Base-by-base conservation (phyloP, 805 yeast species). In the Millerozyma miso region DNA sequence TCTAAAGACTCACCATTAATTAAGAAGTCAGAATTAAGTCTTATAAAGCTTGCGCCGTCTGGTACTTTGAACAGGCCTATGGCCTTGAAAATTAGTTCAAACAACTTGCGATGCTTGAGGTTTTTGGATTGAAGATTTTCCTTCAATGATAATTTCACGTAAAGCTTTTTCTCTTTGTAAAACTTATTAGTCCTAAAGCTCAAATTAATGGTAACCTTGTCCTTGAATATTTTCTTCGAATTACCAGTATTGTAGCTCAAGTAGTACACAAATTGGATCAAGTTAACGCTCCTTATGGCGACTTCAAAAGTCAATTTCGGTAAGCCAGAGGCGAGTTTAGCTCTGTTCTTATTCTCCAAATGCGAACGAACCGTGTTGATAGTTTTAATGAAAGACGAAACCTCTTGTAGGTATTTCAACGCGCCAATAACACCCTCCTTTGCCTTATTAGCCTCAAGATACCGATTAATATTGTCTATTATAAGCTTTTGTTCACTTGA, bases 11-110 rank as follows among this genome's bases (percentile, higher is more conserved):
- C 40, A 8, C 58, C 42, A 32, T 58, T 57, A 19, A 66, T 56
- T 42, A 69, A 59, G 41, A 63, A 68, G 44, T 69, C 74, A 40
- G 65, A 67, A 47, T 67, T 66, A 45, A 69, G 60, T 44, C 64
- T 67, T n/a, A 64, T 40, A 20, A 64, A 48, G 4, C 38, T 14
- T 36, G 43, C 35, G 33, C 37, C 13, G 36, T 38, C n/a, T 38
- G 33, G 33, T 40, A 35, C 33, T 31, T 56, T 60, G 42, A 52
- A 50, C 12, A 50, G 58, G 37, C 48, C 52, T 19, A 60, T 53
- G 13, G 53, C 47, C 39, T 60, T 59, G 48, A 62, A 63, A 2
- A 65, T 62, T 45, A 58, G 43, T 39, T 70, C 76, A 48, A 70
- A 69, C 35, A 70, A 52, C 41, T 55, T 55, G 43, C 67, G 68